Evolutionary conservation across 2,329 filamentous ascomycete species (phyloP).

Genomic region (Venturia carpophila): DNA sequence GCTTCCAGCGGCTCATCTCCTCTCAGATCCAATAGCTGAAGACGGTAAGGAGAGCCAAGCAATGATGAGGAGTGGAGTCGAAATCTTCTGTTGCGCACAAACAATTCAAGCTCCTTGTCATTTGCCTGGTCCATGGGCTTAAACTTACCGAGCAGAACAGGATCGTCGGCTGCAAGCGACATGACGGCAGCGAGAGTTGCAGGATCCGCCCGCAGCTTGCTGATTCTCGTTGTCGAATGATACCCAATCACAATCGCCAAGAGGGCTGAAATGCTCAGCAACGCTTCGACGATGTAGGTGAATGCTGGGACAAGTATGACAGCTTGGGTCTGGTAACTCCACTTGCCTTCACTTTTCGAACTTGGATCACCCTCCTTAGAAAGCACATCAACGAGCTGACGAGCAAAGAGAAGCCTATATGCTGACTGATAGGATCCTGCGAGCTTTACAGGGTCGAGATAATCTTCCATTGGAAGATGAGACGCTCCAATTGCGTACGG

Average conservation of each 20-base stretch:
- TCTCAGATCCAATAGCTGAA: not conserved
- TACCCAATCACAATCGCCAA: slow-evolving; percentile 24
- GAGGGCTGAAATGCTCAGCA: slow-evolving; percentile 27
- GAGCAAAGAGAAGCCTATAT: slow-evolving; percentile 37
- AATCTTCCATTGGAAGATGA: slow-evolving; percentile 25
- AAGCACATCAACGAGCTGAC: slow-evolving; percentile 30
- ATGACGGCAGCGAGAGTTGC: slow-evolving; percentile 32
- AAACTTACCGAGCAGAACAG: slow-evolving; percentile 24
- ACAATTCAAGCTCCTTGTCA: slow-evolving; percentile 20
- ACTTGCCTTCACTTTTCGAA: slow-evolving; percentile 21
- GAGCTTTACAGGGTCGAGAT: slow-evolving; percentile 30
- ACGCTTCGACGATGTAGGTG: slow-evolving; percentile 30
- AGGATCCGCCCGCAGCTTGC: slow-evolving; percentile 29
- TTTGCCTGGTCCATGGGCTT: slow-evolving; percentile 24
- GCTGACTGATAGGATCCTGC: slow-evolving; percentile 32
- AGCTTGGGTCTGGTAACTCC: slow-evolving; percentile 25
- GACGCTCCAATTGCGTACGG: slow-evolving; percentile 32
- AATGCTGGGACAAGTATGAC: slow-evolving; percentile 34
- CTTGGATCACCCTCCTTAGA: slow-evolving; percentile 18
- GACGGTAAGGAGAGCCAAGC: not conserved
- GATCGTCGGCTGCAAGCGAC: slow-evolving; percentile 27
- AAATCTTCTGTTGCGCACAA: not conserved
- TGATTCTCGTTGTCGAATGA: slow-evolving; percentile 22
- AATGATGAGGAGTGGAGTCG: not conserved
- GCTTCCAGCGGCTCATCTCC: not conserved